A percentile compares a stretch with the other conserved stretches of the same genome.
Evolutionary conservation across 257 asterid genomes (phyloP).

Genomic region (Capsicum rhomboideum): DNA sequence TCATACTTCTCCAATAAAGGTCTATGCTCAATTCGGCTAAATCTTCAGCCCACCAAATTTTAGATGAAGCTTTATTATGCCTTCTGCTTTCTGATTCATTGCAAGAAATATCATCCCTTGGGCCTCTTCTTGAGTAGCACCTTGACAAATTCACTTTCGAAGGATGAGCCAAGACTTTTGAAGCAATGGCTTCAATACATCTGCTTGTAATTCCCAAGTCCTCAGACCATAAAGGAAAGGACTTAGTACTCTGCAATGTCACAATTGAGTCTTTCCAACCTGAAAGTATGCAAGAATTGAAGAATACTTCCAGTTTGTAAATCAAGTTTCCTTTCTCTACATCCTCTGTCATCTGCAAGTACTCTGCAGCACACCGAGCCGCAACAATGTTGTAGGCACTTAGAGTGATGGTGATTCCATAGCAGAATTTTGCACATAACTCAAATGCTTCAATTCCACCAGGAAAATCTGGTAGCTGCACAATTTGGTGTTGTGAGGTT

Average conservation of each 20-base stretch:
- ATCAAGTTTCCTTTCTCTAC: constrained; percentile 76
- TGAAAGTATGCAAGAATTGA: constrained; percentile 66
- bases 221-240: constrained; percentile 50
- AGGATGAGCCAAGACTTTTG: constrained; percentile 56
- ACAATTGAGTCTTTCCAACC: constrained; percentile 77
- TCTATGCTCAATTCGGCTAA: constrained; percentile 72
- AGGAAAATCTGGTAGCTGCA: constrained; percentile 72
- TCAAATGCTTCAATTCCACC: constrained; percentile 85
- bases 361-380: constrained; percentile 70
- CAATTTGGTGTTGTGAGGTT: constrained; percentile 39
- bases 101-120: constrained; percentile 46
- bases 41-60: constrained; percentile 92
- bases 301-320: constrained; percentile 67
- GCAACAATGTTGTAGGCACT: constrained; percentile 79
- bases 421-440: constrained; percentile 85
- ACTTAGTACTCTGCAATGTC: constrained; percentile 60
- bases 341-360: constrained; percentile 81
- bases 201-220: constrained; percentile 58
- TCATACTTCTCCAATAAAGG: constrained; percentile 86
- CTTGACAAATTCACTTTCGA: constrained; percentile 47
- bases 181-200: constrained; percentile 64
- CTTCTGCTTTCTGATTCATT: constrained; percentile 48
- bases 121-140: constrained; percentile 47
- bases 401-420: constrained; percentile 74
- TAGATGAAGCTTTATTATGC: constrained; percentile 16